Conservation (phyloP, 306 rosid genomes). For the Vicia faba region DNA sequence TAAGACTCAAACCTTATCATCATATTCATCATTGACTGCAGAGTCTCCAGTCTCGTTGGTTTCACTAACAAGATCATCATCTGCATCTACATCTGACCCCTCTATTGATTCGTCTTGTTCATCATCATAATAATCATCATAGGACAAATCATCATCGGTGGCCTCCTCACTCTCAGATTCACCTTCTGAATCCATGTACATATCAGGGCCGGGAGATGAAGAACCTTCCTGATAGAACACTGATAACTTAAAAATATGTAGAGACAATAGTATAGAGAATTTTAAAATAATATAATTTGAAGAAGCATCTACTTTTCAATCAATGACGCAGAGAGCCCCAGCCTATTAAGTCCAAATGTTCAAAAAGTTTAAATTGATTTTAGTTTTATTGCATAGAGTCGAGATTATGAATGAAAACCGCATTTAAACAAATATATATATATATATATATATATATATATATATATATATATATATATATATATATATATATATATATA, state of each 20-base stretch:
- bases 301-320: neutral
- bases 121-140: slow-evolving; percentile 67
- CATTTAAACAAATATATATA: too few species aligned
- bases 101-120: slow-evolving; percentile 43
- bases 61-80: slow-evolving; percentile 57
- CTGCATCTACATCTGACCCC: slow-evolving; percentile 60
- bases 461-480: too few species aligned
- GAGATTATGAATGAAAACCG: slow-evolving; percentile 11
- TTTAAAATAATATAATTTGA: neutral
- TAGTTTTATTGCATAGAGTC: slow-evolving; percentile 1
- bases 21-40: slow-evolving; percentile 31
- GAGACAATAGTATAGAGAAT: slow-evolving; percentile 11
- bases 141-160: slow-evolving; percentile 72
- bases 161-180: slow-evolving; percentile 77
- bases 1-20: slow-evolving; percentile 57
- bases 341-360: slow-evolving; percentile 4
- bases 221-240: slow-evolving; percentile 75
- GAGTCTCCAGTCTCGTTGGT: slow-evolving; percentile 52
- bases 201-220: slow-evolving; percentile 51
- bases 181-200: slow-evolving; percentile 76
- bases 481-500: too few species aligned
- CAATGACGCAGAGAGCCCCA: slow-evolving; percentile 28
- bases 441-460: too few species aligned
- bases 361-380: slow-evolving; percentile 16
- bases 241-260: slow-evolving; percentile 45